phyloP scores from a whole-genome alignment of 1,139 yeast genomes.

The Ashbya aceris region DNA sequence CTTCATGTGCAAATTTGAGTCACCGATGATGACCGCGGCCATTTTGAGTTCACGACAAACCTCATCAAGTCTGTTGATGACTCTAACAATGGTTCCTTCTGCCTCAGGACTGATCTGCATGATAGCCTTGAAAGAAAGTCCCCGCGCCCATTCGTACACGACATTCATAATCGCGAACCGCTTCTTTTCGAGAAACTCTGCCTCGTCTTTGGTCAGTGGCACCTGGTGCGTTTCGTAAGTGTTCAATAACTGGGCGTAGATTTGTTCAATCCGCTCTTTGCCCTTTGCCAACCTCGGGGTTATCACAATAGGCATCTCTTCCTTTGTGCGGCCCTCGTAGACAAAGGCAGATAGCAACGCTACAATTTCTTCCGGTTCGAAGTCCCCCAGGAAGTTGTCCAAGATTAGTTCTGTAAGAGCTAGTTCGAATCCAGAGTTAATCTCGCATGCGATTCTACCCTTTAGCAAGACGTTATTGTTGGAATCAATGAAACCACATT shows the following conservation, averaged over 20 bases:
- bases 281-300: slow-evolving; percentile 86
- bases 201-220: slow-evolving; percentile 73
- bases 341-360: slow-evolving; percentile 88
- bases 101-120: slow-evolving; percentile 84
- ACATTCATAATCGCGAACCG: slow-evolving; percentile 88
- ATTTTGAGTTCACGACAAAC: slow-evolving; percentile 90
- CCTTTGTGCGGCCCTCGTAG: slow-evolving; percentile 69
- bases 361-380: slow-evolving; percentile 92
- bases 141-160: slow-evolving; percentile 97
- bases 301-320: slow-evolving; percentile 46
- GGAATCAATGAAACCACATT: slow-evolving; percentile 67
- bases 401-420: slow-evolving; percentile 80
- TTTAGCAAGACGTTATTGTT: slow-evolving; percentile 71
- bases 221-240: slow-evolving; percentile 66
- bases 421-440: slow-evolving; percentile 85
- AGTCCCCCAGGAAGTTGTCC: slow-evolving; percentile 86
- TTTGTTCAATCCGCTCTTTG: slow-evolving; percentile 55
- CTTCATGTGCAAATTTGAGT: slow-evolving; percentile 74
- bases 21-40: slow-evolving; percentile 93
- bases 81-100: slow-evolving; percentile 97
- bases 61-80: slow-evolving; percentile 88
- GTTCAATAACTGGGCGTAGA: slow-evolving; percentile 53
- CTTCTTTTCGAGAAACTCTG: slow-evolving; percentile 70
- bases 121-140: slow-evolving; percentile 81
- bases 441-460: slow-evolving; percentile 82